phyloP scores from a whole-genome alignment of 164 flowering plant genomes.

The Malania oleifera region DNA sequence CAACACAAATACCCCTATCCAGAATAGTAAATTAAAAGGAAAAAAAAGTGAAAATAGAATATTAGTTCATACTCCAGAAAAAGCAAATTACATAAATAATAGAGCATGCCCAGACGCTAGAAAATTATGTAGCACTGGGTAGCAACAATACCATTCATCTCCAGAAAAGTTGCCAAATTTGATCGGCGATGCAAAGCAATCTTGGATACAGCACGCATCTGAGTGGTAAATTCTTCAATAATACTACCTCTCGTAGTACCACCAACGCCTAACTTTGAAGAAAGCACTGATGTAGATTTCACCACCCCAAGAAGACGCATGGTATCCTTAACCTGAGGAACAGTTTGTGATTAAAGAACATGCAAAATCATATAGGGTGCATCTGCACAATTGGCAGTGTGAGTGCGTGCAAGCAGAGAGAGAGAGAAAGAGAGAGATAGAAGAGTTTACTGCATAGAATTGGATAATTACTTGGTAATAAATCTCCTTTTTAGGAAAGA shows the following conservation, averaged over 20 bases:
- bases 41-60: no score
- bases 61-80: background rate
- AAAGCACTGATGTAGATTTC: slow-evolving; percentile 60
- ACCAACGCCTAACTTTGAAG: slow-evolving; percentile 77
- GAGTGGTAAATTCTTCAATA: slow-evolving; percentile 88
- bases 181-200: slow-evolving; percentile 87
- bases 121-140: background rate
- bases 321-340: slow-evolving; percentile 75
- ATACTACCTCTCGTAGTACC: slow-evolving; percentile 69
- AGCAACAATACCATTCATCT: slow-evolving; percentile 66
- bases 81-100: background rate
- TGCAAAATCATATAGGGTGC: background rate
- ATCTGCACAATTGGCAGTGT: background rate
- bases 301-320: slow-evolving; percentile 90
- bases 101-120: background rate
- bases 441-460: background rate
- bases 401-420: background rate
- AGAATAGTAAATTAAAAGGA: no score
- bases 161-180: slow-evolving; percentile 81
- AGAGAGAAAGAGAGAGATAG: background rate
- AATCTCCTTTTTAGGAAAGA: slow-evolving; percentile 71
- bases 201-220: slow-evolving; percentile 90
- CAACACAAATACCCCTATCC: no score
- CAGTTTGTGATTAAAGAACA: slow-evolving; percentile 2
- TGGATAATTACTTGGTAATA: slow-evolving; percentile 61